Evolutionary conservation across 495 filamentous ascomycete genomes (phyloP).

Genomic region (Aspergillus olivimuriae): DNA sequence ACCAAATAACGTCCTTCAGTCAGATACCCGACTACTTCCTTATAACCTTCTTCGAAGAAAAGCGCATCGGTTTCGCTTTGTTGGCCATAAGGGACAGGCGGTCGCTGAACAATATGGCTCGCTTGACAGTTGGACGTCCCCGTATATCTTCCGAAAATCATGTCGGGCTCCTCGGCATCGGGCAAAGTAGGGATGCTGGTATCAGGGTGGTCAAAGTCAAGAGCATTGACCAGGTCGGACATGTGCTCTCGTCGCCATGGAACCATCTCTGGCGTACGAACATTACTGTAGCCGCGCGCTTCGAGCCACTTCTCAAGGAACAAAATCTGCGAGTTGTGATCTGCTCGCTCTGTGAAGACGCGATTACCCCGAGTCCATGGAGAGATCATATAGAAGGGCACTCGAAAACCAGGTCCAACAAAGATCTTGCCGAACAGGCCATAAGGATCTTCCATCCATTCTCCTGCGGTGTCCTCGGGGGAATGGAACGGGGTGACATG

Average conservation of each 20-base stretch:
- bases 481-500: conserved; percentile 51
- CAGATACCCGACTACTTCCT: conserved; percentile 43
- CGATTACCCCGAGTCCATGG: conserved; percentile 51
- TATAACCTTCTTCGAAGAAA: conserved; percentile 46
- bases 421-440: conserved; percentile 41
- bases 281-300: conserved; percentile 42
- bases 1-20: conserved; percentile 47
- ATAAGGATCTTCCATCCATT: conserved; percentile 51
- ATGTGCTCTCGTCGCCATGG: conserved; percentile 48
- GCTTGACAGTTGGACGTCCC: conserved; percentile 40
- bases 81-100: conserved; percentile 43
- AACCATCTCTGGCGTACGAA: conserved; percentile 43
- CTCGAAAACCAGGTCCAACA: conserved; percentile 45
- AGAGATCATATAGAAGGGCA: conserved; percentile 51
- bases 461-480: conserved; percentile 41
- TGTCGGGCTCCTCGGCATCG: conserved; percentile 31
- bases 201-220: conserved; percentile 47
- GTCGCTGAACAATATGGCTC: conserved; percentile 25
- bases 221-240: conserved; percentile 47
- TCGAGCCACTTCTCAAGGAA: conserved; percentile 49
- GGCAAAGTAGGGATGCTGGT: conserved; percentile 39
- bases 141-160: conserved; percentile 32
- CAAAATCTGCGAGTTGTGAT: conserved; percentile 52
- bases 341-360: conserved; percentile 49
- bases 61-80: conserved; percentile 28